Evolutionary conservation across 768 basidiomycete species (phyloP).

Genomic region (Tulasnella sp.): DNA sequence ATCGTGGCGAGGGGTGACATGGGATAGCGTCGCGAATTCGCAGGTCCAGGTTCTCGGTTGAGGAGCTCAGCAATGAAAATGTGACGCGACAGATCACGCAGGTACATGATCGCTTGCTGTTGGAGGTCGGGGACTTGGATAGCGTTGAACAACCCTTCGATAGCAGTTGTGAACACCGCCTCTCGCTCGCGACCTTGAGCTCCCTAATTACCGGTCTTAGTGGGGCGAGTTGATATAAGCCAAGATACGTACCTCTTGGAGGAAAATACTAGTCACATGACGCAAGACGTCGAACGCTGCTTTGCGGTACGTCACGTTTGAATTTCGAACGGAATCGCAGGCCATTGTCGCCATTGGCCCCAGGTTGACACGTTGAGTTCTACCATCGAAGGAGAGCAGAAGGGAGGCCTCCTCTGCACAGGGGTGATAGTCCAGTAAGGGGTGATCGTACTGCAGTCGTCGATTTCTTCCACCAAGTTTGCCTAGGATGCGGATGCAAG

Average conservation of each 20-base stretch:
- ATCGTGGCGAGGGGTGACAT: conserved; percentile 27
- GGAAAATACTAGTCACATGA: conserved; percentile 50
- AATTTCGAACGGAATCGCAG: conserved; percentile 43
- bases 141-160: conserved; percentile 72
- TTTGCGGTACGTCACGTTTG: conserved; percentile 28
- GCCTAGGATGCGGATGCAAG: conserved; percentile 89
- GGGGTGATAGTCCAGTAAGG: conserved; percentile 55
- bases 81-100: conserved; percentile 54
- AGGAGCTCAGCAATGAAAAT: conserved; percentile 67
- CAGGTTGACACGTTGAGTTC: conserved; percentile 50
- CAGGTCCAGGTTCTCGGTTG: conserved; percentile 24
- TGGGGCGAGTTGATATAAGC: conserved; percentile 9
- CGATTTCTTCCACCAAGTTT: conserved; percentile 94
- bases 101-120: conserved; percentile 53
- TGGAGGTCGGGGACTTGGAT: conserved; percentile 55
- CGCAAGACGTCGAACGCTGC: conserved; percentile 42
- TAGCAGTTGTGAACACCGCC: conserved; percentile 49
- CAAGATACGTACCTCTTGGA: conserved; percentile 50
- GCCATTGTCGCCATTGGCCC: conserved; percentile 55
- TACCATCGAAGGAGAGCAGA: conserved; percentile 59
- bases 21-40: conserved; percentile 8
- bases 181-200: conserved; percentile 61
- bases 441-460: conserved; percentile 68
- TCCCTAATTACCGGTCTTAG: conserved; percentile 36
- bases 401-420: conserved; percentile 60